These are phyloP conservation scores for Cryptosporidium viatorum DNA, from an alignment of 169 alveolate species.

Conservation along the genomic window DNA sequence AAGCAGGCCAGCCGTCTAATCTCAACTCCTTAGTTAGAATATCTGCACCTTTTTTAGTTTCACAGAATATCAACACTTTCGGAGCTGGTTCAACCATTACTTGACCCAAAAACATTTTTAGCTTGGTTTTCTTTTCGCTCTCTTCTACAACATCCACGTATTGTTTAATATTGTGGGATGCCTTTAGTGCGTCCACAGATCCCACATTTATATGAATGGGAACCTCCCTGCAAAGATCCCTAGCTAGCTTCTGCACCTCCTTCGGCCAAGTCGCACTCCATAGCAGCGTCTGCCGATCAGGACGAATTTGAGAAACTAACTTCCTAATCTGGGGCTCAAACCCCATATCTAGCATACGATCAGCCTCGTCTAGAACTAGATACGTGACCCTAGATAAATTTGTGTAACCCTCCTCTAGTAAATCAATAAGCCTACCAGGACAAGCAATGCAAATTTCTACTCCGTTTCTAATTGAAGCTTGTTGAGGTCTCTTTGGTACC, in stretches of 20 bases:
- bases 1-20: slow-evolving; percentile 93
- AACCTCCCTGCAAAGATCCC: slow-evolving; percentile 92
- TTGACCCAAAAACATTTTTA: slow-evolving; percentile 66
- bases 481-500: slow-evolving; percentile 91
- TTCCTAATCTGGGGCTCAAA: slow-evolving; percentile 97
- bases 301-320: slow-evolving; percentile 90
- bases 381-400: slow-evolving; percentile 96
- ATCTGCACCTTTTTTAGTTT: slow-evolving; percentile 88
- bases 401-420: slow-evolving; percentile 88
- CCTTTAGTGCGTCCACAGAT: slow-evolving; percentile 87
- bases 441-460: slow-evolving; percentile 97
- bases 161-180: slow-evolving; percentile 93
- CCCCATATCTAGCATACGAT: slow-evolving; percentile 99
- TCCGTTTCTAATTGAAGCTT: slow-evolving; percentile 89
- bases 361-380: slow-evolving; percentile 99
- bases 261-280: slow-evolving; percentile 99
- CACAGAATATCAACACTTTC: slow-evolving; percentile 84
- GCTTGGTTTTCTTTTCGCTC: slow-evolving; percentile 77
- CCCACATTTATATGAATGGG: slow-evolving; percentile 98
- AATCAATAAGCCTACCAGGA: slow-evolving; percentile 96
- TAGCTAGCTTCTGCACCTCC: slow-evolving; percentile 94
- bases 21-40: slow-evolving; percentile 89
- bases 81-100: slow-evolving; percentile 78
- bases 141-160: slow-evolving; percentile 84
- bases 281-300: slow-evolving; percentile 95